These are phyloP conservation scores for Sclerotiophoma versabilis DNA, from an alignment of 2,329 filamentous ascomycete genomes.

Conservation along the genomic window DNA sequence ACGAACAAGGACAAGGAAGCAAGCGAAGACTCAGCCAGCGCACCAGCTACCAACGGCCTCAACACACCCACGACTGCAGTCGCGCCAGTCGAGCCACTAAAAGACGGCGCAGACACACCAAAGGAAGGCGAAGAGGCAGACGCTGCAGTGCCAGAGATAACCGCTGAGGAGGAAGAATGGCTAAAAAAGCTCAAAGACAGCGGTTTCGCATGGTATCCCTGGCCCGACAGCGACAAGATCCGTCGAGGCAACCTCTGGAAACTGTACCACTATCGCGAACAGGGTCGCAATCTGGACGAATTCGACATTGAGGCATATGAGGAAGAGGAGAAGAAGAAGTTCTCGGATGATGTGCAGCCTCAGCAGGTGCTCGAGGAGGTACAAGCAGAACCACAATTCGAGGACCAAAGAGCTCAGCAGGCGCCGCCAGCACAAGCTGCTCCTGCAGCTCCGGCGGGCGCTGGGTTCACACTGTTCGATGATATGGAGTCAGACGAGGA, in stretches of 20 bases:
- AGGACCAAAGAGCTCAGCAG: conserved; percentile 7
- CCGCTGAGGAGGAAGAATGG: conserved; percentile 45
- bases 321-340: conserved; percentile 26
- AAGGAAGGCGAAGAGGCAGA: conserved; percentile 22
- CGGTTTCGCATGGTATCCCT: conserved; percentile 68
- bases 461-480: conserved; percentile 20
- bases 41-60: conserved; percentile 37
- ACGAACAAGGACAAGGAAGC: conserved; percentile 29
- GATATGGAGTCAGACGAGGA: conserved; percentile 22
- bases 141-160: conserved; percentile 29
- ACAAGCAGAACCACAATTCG: conserved; percentile 3
- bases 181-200: conserved; percentile 40
- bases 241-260: conserved; percentile 67
- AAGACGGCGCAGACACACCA: conserved; percentile 26
- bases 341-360: conserved; percentile 3
- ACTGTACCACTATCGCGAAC: conserved; percentile 33
- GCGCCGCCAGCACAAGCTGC: conserved; percentile 5
- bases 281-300: conserved; percentile 27
- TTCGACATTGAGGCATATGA: conserved; percentile 33
- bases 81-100: conserved; percentile 30
- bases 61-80: conserved; percentile 40
- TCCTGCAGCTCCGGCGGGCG: neutral
- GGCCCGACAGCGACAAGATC: conserved; percentile 76
- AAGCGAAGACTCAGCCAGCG: conserved; percentile 29
- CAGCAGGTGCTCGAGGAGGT: neutral